These are phyloP conservation scores for Inonotus hispidus DNA, from an alignment of 1,284 basidiomycete genomes.

Conservation along the genomic window DNA sequence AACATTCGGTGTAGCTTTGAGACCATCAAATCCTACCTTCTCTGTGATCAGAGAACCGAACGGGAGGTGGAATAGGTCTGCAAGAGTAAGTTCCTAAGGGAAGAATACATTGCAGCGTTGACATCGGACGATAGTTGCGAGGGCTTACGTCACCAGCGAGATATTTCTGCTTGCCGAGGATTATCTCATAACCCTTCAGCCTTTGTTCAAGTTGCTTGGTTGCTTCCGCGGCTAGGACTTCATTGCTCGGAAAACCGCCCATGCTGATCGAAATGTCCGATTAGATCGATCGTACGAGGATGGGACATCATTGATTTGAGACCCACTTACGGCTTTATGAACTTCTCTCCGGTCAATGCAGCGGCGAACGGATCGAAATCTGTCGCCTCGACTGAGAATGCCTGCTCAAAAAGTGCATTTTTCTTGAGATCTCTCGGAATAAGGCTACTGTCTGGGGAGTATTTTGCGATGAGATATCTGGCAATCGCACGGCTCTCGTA, in stretches of 20 bases:
- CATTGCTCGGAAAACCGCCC: slow-evolving; percentile 34
- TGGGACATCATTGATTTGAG: no score
- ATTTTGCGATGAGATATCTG: slow-evolving; percentile 44
- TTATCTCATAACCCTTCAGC: slow-evolving; percentile 40
- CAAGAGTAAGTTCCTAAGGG: slow-evolving; percentile 42
- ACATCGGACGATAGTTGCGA: no score
- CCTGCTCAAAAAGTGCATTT: slow-evolving; percentile 31
- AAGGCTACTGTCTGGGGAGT: slow-evolving; percentile 21
- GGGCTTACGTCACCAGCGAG: slow-evolving; percentile 37
- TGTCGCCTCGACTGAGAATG: slow-evolving; percentile 27
- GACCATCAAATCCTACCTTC: slow-evolving; percentile 20
- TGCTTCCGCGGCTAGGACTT: slow-evolving; percentile 23
- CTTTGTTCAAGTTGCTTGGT: slow-evolving; percentile 28
- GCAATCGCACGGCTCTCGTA: slow-evolving; percentile 51
- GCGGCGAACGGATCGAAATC: slow-evolving; percentile 29
- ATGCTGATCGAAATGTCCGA: no score
- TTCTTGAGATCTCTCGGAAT: slow-evolving; percentile 25
- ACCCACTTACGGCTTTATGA: no score
- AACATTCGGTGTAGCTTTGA: slow-evolving; percentile 29
- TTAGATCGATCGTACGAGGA: no score
- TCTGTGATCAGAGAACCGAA: slow-evolving; percentile 31
- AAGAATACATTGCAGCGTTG: no score
- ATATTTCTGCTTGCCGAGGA: slow-evolving; percentile 43
- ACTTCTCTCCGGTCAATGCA: slow-evolving; percentile 28
- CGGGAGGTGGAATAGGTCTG: slow-evolving; percentile 50